phyloP scores from a whole-genome alignment of 345 rosid species.

The Brassica napus region Da-Ae NC_063450.1:49833501-49834000 shows the following conservation, averaged over 20 bases:
- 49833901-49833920: too few relatives aligned
- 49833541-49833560: not conserved
- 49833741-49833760: not conserved
- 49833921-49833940: too few relatives aligned
- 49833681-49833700: not conserved
- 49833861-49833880: too few relatives aligned
- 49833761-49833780: not conserved
- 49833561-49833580: not conserved
- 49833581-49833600: not conserved
- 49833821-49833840: not conserved
- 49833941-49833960: too few relatives aligned
- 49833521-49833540: not conserved
- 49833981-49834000: too few relatives aligned
- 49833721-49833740: too few relatives aligned
- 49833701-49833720: not conserved
- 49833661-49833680: not conserved
- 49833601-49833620: not conserved
- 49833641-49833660: not conserved
- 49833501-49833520: not conserved
- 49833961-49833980: not conserved
- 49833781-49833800: too few relatives aligned
- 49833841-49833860: not conserved
- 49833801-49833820: not conserved
- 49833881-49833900: too few relatives aligned
- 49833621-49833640: not conserved